These are phyloP conservation scores for Quercus bicolor DNA, from an alignment of 306 rosid species.

Conservation along the genomic window DNA sequence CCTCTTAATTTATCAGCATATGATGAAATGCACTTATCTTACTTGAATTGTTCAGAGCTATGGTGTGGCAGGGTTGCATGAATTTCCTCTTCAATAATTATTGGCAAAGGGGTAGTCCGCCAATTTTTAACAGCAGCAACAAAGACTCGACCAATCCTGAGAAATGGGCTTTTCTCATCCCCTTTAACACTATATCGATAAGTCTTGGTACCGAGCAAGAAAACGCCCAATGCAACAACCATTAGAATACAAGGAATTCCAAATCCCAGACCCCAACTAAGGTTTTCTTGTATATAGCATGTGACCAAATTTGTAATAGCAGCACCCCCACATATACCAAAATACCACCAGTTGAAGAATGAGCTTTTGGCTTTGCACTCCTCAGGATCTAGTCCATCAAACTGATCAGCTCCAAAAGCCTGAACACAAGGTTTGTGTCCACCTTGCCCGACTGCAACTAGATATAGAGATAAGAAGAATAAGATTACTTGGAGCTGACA, in stretches of 20 bases:
- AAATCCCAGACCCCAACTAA: slow-evolving; percentile 30
- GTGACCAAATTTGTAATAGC: too few relatives aligned
- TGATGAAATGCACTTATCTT: slow-evolving; percentile 1
- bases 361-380: too few relatives aligned
- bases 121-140: slow-evolving; percentile 34
- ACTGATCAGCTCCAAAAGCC: slow-evolving; percentile 81
- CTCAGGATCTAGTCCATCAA: slow-evolving; percentile 22
- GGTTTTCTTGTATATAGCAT: too few relatives aligned
- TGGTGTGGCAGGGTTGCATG: not conserved
- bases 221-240: slow-evolving; percentile 43
- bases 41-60: slow-evolving; percentile 11
- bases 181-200: too few relatives aligned
- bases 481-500: slow-evolving; percentile 35
- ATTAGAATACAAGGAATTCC: slow-evolving; percentile 52
- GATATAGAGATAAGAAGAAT: slow-evolving; percentile 57
- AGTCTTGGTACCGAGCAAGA: slow-evolving; percentile 46
- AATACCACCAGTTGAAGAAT: too few relatives aligned
- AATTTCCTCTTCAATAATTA: slow-evolving; percentile 13
- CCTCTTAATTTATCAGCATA: not conserved
- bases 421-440: slow-evolving; percentile 85
- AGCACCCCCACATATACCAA: too few relatives aligned
- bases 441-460: slow-evolving; percentile 61
- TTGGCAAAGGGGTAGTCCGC: not conserved
- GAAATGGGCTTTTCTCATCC: too few relatives aligned
- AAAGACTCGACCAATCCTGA: too few relatives aligned